These are phyloP conservation scores for Podila horticola DNA, from an alignment of 192 early-diverging fungal genomes.

Conservation along the genomic window DNA sequence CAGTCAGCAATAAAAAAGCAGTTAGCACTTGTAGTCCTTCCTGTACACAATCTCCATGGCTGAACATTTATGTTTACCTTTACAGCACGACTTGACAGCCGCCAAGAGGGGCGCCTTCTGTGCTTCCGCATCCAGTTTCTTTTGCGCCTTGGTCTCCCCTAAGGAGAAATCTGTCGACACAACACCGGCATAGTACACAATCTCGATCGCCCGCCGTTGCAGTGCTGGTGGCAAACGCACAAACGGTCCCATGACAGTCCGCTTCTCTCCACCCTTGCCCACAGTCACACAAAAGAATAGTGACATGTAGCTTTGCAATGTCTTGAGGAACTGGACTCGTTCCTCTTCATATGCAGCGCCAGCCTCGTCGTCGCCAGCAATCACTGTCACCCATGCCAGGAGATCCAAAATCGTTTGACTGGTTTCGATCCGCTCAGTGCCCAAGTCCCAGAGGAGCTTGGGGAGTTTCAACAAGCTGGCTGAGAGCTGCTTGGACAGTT, in stretches of 20 bases:
- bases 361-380: slow-evolving; percentile 24
- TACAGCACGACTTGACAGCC: slow-evolving; percentile 38
- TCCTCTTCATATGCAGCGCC: slow-evolving; percentile 19
- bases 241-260: slow-evolving; percentile 58
- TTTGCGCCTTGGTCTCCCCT: neutral
- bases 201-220: slow-evolving; percentile 59
- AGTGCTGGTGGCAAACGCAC: slow-evolving; percentile 47
- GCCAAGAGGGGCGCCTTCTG: slow-evolving; percentile 31
- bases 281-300: slow-evolving; percentile 46
- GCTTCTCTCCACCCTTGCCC: slow-evolving; percentile 14
- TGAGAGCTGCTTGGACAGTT: slow-evolving; percentile 32
- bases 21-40: neutral
- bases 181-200: slow-evolving; percentile 51
- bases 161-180: neutral
- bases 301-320: slow-evolving; percentile 37
- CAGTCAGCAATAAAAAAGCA: neutral
- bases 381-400: slow-evolving; percentile 35
- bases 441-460: slow-evolving; percentile 63
- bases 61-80: slow-evolving; percentile 17
- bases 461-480: slow-evolving; percentile 57
- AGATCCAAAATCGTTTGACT: slow-evolving; percentile 49
- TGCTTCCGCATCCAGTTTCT: neutral
- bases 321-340: slow-evolving; percentile 25
- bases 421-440: slow-evolving; percentile 55
- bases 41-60: neutral